phyloP scores from a whole-genome alignment of 495 filamentous ascomycete species.

The Parmelia sp. region DNA sequence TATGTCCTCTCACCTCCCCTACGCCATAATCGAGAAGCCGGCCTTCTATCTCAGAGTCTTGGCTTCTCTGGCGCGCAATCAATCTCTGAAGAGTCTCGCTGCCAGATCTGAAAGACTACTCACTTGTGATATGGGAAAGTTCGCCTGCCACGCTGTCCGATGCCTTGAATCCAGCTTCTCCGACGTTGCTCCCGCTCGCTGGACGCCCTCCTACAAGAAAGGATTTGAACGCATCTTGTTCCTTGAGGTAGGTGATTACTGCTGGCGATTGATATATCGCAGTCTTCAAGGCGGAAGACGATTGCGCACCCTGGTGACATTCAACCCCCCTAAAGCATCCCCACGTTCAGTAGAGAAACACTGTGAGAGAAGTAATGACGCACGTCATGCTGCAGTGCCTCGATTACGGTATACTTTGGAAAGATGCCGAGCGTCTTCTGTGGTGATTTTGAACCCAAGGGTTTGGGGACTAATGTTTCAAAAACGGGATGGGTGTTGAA shows the following conservation, averaged over 20 bases:
- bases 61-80: background rate
- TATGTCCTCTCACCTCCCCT: background rate
- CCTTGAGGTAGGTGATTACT: background rate
- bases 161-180: background rate
- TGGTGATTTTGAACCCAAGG: background rate
- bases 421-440: background rate
- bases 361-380: background rate
- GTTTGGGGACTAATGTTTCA: background rate
- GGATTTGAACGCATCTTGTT: background rate
- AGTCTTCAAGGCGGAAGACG: background rate
- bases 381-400: conserved; percentile 2
- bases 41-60: background rate
- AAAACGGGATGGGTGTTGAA: background rate
- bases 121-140: background rate
- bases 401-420: background rate
- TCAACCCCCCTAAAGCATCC: background rate
- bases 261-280: background rate
- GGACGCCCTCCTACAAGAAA: background rate
- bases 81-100: background rate
- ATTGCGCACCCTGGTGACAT: background rate
- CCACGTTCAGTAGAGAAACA: background rate
- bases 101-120: background rate
- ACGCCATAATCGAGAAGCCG: background rate
- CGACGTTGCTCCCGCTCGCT: background rate
- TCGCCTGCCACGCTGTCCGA: background rate